These are phyloP conservation scores for Botrytis squamosa DNA, from an alignment of 2,329 filamentous ascomycete species.

Conservation along the genomic window DNA sequence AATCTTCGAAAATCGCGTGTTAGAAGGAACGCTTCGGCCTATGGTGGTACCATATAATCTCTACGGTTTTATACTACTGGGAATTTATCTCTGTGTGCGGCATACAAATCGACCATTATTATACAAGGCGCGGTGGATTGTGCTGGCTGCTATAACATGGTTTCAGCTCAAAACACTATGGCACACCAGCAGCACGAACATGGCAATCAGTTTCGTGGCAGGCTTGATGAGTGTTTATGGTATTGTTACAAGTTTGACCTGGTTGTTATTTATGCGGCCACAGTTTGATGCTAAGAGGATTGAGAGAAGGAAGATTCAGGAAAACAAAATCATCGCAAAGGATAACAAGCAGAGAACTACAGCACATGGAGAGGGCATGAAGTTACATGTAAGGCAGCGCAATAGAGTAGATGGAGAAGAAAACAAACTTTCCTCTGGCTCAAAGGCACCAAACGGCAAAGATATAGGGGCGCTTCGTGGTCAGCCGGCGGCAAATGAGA, in stretches of 20 bases:
- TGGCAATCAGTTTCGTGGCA: conserved; percentile 50
- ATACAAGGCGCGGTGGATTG: conserved; percentile 50
- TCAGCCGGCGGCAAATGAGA: neutral
- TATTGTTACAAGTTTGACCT: conserved; percentile 48
- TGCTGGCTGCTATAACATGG: conserved; percentile 46
- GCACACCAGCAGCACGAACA: conserved; percentile 50
- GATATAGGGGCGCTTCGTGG: neutral
- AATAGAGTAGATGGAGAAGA: conserved; percentile 25
- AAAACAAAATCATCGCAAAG: neutral
- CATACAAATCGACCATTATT: conserved; percentile 52
- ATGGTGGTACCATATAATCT: conserved; percentile 54
- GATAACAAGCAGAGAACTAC: neutral
- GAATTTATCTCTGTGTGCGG: conserved; percentile 56
- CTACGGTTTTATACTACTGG: conserved; percentile 48
- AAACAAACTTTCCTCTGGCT: neutral
- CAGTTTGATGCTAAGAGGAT: conserved; percentile 56
- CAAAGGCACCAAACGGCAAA: neutral
- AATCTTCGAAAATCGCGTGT: conserved; percentile 42
- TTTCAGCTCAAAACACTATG: conserved; percentile 47
- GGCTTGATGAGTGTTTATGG: conserved; percentile 54
- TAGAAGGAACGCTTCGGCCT: conserved; percentile 46
- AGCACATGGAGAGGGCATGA: neutral
- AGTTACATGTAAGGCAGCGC: conserved; percentile 8
- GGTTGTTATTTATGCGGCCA: conserved; percentile 54
- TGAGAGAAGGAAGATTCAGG: conserved; percentile 35